These are phyloP conservation scores for Verruconis gallopava DNA, from an alignment of 2,329 filamentous ascomycete species.

Conservation along the genomic window DNA sequence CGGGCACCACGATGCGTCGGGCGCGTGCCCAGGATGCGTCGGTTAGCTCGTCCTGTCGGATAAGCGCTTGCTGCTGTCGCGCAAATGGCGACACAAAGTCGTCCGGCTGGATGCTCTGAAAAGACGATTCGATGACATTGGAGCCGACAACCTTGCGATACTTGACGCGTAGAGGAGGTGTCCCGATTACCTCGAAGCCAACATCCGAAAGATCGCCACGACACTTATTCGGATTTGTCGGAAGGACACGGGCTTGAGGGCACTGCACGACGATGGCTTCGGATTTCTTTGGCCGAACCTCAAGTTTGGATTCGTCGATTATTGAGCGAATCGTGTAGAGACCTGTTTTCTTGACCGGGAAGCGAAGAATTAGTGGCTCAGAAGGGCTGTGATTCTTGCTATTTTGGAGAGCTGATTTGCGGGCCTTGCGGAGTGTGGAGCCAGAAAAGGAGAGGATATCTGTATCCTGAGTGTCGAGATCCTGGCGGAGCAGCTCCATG, in stretches of 20 bases:
- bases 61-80: slow-evolving; percentile 44
- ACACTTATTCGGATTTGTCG: slow-evolving; percentile 57
- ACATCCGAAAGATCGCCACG: slow-evolving; percentile 79
- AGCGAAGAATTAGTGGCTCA: slow-evolving; percentile 54
- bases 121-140: slow-evolving; percentile 71
- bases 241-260: slow-evolving; percentile 62
- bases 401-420: slow-evolving; percentile 18
- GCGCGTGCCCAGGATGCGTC: slow-evolving; percentile 72
- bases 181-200: slow-evolving; percentile 70
- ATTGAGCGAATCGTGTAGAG: slow-evolving; percentile 78
- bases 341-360: slow-evolving; percentile 71
- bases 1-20: slow-evolving; percentile 61
- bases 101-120: slow-evolving; percentile 87
- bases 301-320: slow-evolving; percentile 84
- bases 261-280: slow-evolving; percentile 80
- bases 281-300: slow-evolving; percentile 63
- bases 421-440: slow-evolving; percentile 57
- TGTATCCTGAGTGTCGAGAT: slow-evolving; percentile 66
- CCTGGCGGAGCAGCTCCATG: slow-evolving; percentile 78
- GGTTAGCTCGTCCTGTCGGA: slow-evolving; percentile 30
- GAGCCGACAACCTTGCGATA: slow-evolving; percentile 83
- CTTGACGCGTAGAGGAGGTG: slow-evolving; percentile 80
- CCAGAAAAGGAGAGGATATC: slow-evolving; percentile 66
- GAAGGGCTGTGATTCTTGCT: slow-evolving; percentile 24
- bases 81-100: slow-evolving; percentile 67